Evolutionary conservation across 2,329 filamentous ascomycete species (phyloP).

Genomic region (Verticillium albo-atrum): DNA sequence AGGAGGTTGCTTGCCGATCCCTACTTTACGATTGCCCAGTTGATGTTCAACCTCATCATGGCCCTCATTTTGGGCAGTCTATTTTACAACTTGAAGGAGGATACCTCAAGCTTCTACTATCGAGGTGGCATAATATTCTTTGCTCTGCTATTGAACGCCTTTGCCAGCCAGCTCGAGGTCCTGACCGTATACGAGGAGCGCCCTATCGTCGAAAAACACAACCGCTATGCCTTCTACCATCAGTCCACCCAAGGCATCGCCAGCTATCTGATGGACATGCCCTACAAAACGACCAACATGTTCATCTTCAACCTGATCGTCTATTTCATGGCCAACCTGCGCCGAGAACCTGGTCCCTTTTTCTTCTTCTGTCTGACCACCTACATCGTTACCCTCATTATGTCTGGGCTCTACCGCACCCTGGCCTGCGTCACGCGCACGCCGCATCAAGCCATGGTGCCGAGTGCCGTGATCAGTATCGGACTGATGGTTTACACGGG

Average conservation of each 20-base stretch:
- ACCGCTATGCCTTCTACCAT: constrained; percentile 24
- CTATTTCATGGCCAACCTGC: constrained; percentile 63
- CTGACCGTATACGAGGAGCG: constrained; percentile 17
- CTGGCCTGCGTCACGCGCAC: constrained; percentile 18
- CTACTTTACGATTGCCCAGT: constrained; percentile 34
- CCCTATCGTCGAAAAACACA: constrained; percentile 20
- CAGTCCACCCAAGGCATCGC: constrained; percentile 31
- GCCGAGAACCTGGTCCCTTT: constrained; percentile 53
- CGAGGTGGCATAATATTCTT: constrained; percentile 20
- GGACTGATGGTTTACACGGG: constrained; percentile 45
- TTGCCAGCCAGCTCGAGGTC: constrained; percentile 17
- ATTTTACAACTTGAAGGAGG: constrained; percentile 54
- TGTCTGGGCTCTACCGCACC: constrained; percentile 20
- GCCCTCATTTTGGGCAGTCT: constrained; percentile 59
- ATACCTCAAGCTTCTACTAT: constrained; percentile 51
- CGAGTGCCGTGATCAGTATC: constrained; percentile 45
- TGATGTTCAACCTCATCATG: constrained; percentile 33
- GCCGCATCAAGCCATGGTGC: constrained; percentile 36
- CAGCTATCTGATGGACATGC: constrained; percentile 53
- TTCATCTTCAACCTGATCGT: constrained; percentile 48
- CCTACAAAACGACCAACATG: constrained; percentile 32
- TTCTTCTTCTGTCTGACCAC: constrained; percentile 50
- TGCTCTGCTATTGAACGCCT: constrained; percentile 23
- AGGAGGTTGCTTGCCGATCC: constrained; percentile 62
- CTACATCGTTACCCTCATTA: constrained; percentile 24